These are phyloP conservation scores for Chlorella variabilis DNA, from an alignment of 163 green algal genomes.

Conservation along the genomic window DNA sequence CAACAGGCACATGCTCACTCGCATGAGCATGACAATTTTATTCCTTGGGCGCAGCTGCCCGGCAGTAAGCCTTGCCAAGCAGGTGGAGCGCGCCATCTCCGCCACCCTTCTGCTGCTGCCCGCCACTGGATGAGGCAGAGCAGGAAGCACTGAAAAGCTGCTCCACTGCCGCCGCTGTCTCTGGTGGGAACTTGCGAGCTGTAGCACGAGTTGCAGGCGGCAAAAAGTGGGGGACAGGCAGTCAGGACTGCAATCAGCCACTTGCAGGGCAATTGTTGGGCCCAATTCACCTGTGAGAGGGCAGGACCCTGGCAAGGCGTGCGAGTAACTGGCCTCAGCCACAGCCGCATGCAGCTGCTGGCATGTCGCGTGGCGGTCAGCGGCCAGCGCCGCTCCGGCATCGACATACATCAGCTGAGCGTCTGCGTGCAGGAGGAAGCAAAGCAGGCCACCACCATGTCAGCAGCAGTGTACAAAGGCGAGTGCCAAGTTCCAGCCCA, in stretches of 20 bases:
- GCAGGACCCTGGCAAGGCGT: constrained; percentile 11
- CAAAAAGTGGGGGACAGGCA: neutral
- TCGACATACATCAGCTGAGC: constrained; percentile 10
- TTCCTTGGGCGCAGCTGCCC: neutral
- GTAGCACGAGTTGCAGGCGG: neutral
- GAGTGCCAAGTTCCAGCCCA: neutral
- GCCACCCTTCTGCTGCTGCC: neutral
- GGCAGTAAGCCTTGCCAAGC: neutral
- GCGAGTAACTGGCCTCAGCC: neutral
- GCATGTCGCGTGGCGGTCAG: neutral
- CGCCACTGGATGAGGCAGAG: neutral
- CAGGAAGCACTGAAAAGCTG: neutral
- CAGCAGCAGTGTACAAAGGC: no score
- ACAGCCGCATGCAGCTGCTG: neutral
- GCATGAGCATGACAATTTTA: no score
- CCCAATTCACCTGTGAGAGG: constrained; percentile 8
- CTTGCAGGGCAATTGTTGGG: neutral
- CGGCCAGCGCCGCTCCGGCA: neutral
- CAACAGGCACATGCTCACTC: no score
- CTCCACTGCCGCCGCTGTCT: neutral
- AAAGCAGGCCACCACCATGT: no score
- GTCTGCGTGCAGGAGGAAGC: neutral
- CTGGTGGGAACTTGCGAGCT: constrained; percentile 24
- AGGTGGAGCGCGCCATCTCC: neutral
- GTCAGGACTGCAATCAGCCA: neutral